Evolutionary conservation across 2,329 filamentous ascomycete species (phyloP).

Genomic region (Aspergillus ustus): DNA sequence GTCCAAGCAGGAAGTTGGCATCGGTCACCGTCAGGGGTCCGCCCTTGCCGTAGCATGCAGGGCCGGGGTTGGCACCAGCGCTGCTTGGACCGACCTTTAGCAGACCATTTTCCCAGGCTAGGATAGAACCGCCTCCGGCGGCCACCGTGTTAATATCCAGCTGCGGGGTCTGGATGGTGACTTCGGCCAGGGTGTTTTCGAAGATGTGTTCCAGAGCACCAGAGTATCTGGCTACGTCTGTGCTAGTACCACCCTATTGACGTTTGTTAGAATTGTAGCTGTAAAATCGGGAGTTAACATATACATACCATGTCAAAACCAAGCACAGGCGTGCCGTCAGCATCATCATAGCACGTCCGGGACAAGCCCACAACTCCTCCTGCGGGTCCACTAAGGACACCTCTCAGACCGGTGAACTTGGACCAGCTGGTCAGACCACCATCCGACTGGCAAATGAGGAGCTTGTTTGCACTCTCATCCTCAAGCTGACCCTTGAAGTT

Average conservation of each 20-base stretch:
- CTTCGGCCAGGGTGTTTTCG: conserved; percentile 90
- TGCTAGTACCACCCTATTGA: conserved; percentile 77
- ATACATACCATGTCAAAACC: conserved; percentile 75
- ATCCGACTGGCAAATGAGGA: conserved; percentile 58
- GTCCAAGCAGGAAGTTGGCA: conserved; percentile 84
- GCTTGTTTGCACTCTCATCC: conserved; percentile 22
- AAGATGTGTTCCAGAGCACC: conserved; percentile 95
- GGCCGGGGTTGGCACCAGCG: conserved; percentile 86
- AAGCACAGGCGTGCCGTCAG: conserved; percentile 70
- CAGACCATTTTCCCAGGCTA: conserved; percentile 87
- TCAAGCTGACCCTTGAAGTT: conserved; percentile 77
- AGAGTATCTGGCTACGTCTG: conserved; percentile 84
- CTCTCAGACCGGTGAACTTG: conserved; percentile 14
- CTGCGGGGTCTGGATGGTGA: conserved; percentile 89
- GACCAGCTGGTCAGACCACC: conserved; percentile 19
- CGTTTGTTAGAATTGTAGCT: background rate
- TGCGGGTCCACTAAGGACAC: conserved; percentile 17
- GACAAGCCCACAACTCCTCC: conserved; percentile 18
- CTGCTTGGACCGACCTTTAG: conserved; percentile 94
- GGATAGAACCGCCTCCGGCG: conserved; percentile 70
- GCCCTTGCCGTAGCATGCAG: conserved; percentile 92
- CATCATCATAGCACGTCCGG: conserved; percentile 17
- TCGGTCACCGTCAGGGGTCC: conserved; percentile 91
- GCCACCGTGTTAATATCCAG: conserved; percentile 95
- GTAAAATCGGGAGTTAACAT: background rate